Base-by-base conservation (phyloP, 2,329 filamentous ascomycete genomes). In the Leptographium procerum region DNA sequence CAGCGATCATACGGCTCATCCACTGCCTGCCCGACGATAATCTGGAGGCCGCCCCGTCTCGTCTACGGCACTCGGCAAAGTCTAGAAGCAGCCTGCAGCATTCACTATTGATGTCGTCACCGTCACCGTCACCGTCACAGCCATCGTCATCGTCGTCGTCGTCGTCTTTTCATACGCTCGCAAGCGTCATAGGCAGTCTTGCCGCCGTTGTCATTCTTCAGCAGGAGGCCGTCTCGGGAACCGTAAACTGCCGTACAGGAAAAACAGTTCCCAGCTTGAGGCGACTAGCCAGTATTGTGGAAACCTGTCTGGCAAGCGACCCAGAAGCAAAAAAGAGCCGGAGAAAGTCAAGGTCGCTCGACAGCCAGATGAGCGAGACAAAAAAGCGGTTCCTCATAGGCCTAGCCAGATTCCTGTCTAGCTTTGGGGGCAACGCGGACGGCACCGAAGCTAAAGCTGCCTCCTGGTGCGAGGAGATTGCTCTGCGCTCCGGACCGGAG, bases 111-210 rank as follows among this genome's bases (percentile, higher is more conserved):
- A 8, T 10, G 14, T 13, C 52, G 14, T 43, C 24, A 8, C 3
- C 4, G 26, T 14, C 16, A 9, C 14, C 9, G 26, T 26, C 53
- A 47, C 24, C 24, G 26, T 19, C 43, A 14, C 16, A 11, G 26
- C 9, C 47, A n/a, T 43, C 36, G n/a, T n/a, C 31, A 22, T 24
- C 56, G 6, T 24, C 52, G 22, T 51, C 56, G 2, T 60, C 58
- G 0, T 52, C 63, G 31, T 62, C 66, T n/a, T 69, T 69, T 13
- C 72, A 71, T n/a, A 74, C 72, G 5, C 68, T 78, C 19, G 67
- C 71, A 40, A 75, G 73, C 52, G 64, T 72, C 16, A 62, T 79
- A 31, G 71, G 73, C 34, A 73, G 72, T 16, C 64, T 79, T 11
- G 66, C 70, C 7, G 68, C 72, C 3, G 67, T 75, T 26, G 61